Conservation (phyloP, 805 yeast genomes). For the Ogataea ganodermae region DNA sequence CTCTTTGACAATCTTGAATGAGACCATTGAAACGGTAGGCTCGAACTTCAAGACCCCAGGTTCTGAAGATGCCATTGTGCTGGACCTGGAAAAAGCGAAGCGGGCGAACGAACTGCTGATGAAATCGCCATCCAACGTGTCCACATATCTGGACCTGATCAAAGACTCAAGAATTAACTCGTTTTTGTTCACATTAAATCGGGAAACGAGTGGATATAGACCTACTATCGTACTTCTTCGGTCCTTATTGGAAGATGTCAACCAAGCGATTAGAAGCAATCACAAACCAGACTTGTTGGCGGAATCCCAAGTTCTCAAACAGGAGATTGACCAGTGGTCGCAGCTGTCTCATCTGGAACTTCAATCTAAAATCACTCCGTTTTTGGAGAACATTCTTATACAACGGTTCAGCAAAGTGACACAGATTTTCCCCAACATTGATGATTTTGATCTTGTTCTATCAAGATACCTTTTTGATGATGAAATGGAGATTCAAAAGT, state of each 20-base stretch:
- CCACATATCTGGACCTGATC: conserved; percentile 29
- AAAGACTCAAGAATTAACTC: conserved; percentile 32
- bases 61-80: conserved; percentile 13
- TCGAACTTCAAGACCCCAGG: conserved; percentile 18
- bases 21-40: conserved; percentile 12
- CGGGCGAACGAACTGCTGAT: conserved; percentile 32
- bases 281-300: conserved; percentile 15
- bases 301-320: conserved; percentile 14
- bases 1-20: conserved; percentile 26
- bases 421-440: conserved; percentile 35
- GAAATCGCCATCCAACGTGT: conserved; percentile 30
- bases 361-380: conserved; percentile 36
- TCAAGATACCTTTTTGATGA: conserved; percentile 32
- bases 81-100: conserved; percentile 30
- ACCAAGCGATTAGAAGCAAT: conserved; percentile 13
- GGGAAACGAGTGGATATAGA: conserved; percentile 34
- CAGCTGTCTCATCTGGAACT: conserved; percentile 38
- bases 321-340: conserved; percentile 35
- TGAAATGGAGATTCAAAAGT: conserved; percentile 25
- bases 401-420: conserved; percentile 32
- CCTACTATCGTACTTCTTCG: conserved; percentile 29
- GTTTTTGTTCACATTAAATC: conserved; percentile 29
- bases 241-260: conserved; percentile 30
- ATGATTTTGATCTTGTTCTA: conserved; percentile 34
- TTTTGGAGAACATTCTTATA: conserved; percentile 29